Conservation (phyloP, 495 filamentous ascomycete genomes). For the Collariella sp. region DNA sequence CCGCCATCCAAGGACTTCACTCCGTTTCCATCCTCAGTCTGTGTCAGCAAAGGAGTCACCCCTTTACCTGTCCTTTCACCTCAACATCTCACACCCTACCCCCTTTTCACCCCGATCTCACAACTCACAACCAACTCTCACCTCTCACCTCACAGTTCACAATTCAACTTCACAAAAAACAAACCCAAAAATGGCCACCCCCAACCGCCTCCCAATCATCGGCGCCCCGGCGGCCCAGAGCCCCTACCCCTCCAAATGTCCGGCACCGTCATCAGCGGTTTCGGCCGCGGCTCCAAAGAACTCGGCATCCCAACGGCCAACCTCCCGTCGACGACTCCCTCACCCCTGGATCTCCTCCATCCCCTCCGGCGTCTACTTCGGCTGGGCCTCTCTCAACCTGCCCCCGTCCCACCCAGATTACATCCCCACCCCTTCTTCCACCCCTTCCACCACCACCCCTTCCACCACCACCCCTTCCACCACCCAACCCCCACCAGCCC, state of each 20-base stretch:
- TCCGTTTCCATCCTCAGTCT: slow-evolving; percentile 1
- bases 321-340: slow-evolving; percentile 66
- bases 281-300: slow-evolving; percentile 88
- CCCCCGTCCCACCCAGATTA: slow-evolving; percentile 34
- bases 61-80: no score
- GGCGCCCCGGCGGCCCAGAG: slow-evolving; percentile 62
- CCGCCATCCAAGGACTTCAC: slow-evolving; percentile 6
- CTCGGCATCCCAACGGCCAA: slow-evolving; percentile 97
- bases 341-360: slow-evolving; percentile 60
- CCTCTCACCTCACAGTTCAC: neutral
- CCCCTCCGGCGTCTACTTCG: slow-evolving; percentile 81
- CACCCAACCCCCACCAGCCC: slow-evolving; percentile 8
- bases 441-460: neutral
- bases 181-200: slow-evolving; percentile 7
- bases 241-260: slow-evolving; percentile 69
- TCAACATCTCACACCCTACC: neutral
- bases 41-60: neutral
- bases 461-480: neutral
- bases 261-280: slow-evolving; percentile 82
- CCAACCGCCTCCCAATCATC: slow-evolving; percentile 50
- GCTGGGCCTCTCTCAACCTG: slow-evolving; percentile 64
- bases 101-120: neutral
- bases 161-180: neutral
- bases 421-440: neutral
- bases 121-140: neutral